A percentile compares a stretch with the other conserved stretches of the same genome.
Evolutionary conservation across 331 rosid species (phyloP).

Genomic region (Quercus lobata): DNA sequence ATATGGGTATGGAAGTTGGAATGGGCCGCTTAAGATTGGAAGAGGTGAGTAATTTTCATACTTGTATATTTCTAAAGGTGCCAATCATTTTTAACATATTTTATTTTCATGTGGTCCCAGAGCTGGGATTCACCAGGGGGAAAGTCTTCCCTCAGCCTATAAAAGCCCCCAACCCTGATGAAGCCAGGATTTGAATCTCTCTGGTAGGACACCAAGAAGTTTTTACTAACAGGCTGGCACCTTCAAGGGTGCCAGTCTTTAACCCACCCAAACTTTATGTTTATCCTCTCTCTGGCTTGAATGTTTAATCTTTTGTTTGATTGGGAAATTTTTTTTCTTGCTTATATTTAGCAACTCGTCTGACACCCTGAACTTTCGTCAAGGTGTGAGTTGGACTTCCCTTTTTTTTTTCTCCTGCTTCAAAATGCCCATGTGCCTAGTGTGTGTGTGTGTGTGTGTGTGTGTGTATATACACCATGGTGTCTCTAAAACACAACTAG

Average conservation of each 20-base stretch:
- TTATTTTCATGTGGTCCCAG: background rate
- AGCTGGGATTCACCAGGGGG: background rate
- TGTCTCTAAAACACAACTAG: background rate
- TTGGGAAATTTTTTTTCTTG: too few relatives aligned
- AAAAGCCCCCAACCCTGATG: background rate
- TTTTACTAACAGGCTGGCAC: background rate
- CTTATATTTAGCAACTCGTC: too few relatives aligned
- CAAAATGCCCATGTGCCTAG: too few relatives aligned
- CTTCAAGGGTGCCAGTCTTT: background rate
- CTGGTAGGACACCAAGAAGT: background rate
- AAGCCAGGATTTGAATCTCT: background rate
- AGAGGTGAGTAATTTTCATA: conserved; percentile 28
- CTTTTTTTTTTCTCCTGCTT: too few relatives aligned
- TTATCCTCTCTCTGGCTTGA: background rate
- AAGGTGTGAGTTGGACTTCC: too few relatives aligned
- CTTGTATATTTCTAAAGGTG: background rate
- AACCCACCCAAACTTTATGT: background rate
- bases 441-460: too few relatives aligned
- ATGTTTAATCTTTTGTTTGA: too few relatives aligned
- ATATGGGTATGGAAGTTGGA: conserved; percentile 22
- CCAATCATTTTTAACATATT: background rate
- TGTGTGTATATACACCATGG: background rate
- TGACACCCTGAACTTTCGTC: too few relatives aligned
- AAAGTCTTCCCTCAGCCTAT: background rate
- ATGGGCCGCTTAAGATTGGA: conserved; percentile 22